Percentiles rank a stretch among this genome's conserved stretches.
Conservation (phyloP, 2,329 filamentous ascomycete species). For the Elsinoe necatrix region DNA sequence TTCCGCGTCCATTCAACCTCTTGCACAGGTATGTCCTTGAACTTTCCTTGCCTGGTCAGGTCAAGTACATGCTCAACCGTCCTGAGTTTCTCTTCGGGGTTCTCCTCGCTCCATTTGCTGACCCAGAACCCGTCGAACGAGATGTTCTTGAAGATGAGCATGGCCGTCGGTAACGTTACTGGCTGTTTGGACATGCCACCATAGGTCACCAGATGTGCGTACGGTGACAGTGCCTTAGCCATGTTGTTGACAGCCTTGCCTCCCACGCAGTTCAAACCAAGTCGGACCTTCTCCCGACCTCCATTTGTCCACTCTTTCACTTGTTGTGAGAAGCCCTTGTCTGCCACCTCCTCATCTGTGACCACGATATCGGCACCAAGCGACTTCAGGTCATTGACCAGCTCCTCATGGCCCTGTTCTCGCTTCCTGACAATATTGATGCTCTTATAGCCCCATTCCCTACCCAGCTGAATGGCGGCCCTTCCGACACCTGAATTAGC, state of each 20-base stretch:
- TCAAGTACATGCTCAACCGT: constrained; percentile 80
- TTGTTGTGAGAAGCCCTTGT: constrained; percentile 54
- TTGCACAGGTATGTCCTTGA: constrained; percentile 75
- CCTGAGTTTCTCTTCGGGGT: constrained; percentile 63
- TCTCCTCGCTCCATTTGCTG: constrained; percentile 71
- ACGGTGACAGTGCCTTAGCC: constrained; percentile 59
- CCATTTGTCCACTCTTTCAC: constrained; percentile 60
- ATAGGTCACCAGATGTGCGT: constrained; percentile 79
- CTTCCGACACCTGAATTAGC: constrained; percentile 90
- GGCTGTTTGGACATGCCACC: constrained; percentile 92
- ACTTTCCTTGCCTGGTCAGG: constrained; percentile 64
- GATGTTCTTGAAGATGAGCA: constrained; percentile 90
- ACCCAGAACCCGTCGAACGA: constrained; percentile 93
- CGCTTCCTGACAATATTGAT: constrained; percentile 82
- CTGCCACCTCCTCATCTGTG: constrained; percentile 52
- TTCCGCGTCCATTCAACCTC: constrained; percentile 77
- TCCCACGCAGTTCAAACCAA: constrained; percentile 90
- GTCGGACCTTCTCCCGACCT: constrained; percentile 60
- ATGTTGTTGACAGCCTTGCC: constrained; percentile 74
- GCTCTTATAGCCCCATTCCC: constrained; percentile 78
- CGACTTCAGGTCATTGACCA: constrained; percentile 52
- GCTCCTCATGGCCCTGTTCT: constrained; percentile 55
- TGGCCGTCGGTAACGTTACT: constrained; percentile 66
- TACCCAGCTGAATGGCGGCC: constrained; percentile 79
- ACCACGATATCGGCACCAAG: constrained; percentile 57